Percentiles rank a stretch among this genome's conserved stretches.
Conservation (phyloP, 176 grass and related monocot genomes). For the Carex cristatella region DNA sequence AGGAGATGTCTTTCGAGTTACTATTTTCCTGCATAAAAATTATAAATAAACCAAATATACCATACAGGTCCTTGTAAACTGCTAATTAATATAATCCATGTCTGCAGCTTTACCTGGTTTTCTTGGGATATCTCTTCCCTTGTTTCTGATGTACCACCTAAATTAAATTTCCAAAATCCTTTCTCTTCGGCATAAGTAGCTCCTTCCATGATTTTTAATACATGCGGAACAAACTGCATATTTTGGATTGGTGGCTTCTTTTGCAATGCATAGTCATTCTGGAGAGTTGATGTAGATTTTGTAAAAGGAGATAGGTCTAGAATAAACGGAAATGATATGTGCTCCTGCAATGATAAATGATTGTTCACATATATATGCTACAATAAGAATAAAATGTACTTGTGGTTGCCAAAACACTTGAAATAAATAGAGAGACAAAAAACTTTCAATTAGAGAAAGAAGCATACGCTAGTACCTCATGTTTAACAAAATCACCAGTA, state of each 20-base stretch:
- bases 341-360: slow-evolving; percentile 40
- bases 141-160: slow-evolving; percentile 25
- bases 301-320: slow-evolving; percentile 62
- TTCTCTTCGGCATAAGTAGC: slow-evolving; percentile 4
- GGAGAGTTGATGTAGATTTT: slow-evolving; percentile 22
- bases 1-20: not conserved
- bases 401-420: slow-evolving; percentile 2
- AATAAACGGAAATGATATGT: slow-evolving; percentile 84
- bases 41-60: not conserved
- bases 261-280: not conserved
- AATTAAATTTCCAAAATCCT: not conserved
- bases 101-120: not conserved
- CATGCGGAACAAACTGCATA: slow-evolving; percentile 35
- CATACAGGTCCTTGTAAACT: not conserved
- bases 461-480: slow-evolving; percentile 33
- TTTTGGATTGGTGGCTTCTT: slow-evolving; percentile 4
- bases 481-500: slow-evolving; percentile 61
- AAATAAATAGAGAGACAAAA: not conserved
- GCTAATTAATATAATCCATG: not conserved
- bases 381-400: not conserved
- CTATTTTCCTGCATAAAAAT: not conserved
- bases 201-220: slow-evolving; percentile 18
- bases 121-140: slow-evolving; percentile 3
- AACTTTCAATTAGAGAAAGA: not conserved
- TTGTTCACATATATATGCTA: not conserved